Conservation (phyloP, 2,329 filamentous ascomycete genomes). For the Laburnicola sp. region DNA sequence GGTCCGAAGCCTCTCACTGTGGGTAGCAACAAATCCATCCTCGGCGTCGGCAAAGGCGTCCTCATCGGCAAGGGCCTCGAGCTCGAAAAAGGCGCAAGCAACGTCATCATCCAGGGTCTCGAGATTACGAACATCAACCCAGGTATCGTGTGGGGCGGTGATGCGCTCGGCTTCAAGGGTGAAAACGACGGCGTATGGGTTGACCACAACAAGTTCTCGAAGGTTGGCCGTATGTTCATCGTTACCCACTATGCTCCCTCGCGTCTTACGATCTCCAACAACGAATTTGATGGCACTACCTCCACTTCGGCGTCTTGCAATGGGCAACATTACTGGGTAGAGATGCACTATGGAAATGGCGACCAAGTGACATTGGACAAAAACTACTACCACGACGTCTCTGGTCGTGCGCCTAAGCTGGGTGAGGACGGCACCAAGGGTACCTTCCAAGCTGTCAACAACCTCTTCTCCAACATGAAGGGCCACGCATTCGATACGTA, state of each 20-base stretch:
- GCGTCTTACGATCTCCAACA: conserved; percentile 63
- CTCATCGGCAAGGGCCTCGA: conserved; percentile 50
- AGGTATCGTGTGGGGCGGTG: conserved; percentile 46
- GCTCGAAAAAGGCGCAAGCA: conserved; percentile 37
- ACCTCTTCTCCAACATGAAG: conserved; percentile 16
- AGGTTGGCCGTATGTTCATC: conserved; percentile 52
- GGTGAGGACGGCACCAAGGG: conserved; percentile 7
- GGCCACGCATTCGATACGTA: conserved; percentile 17
- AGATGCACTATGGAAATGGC: conserved; percentile 16
- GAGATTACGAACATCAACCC: conserved; percentile 45
- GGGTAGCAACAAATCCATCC: conserved; percentile 48
- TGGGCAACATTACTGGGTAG: conserved; percentile 61
- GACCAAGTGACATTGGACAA: conserved; percentile 18
- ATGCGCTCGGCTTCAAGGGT: conserved; percentile 43
- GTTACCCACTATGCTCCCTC: conserved; percentile 41
- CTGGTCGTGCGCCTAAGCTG: conserved; percentile 14
- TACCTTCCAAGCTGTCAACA: conserved; percentile 18
- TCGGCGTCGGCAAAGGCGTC: conserved; percentile 48
- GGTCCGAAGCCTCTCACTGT: conserved; percentile 38
- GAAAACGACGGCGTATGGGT: conserved; percentile 44
- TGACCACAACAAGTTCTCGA: conserved; percentile 47
- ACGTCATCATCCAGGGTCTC: conserved; percentile 49
- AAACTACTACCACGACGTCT: conserved; percentile 21
- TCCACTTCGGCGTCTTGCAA: conserved; percentile 62
- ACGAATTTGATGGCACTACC: conserved; percentile 59